Conservation (phyloP, 441 rosid genomes). For the Mallotus repandus region DNA sequence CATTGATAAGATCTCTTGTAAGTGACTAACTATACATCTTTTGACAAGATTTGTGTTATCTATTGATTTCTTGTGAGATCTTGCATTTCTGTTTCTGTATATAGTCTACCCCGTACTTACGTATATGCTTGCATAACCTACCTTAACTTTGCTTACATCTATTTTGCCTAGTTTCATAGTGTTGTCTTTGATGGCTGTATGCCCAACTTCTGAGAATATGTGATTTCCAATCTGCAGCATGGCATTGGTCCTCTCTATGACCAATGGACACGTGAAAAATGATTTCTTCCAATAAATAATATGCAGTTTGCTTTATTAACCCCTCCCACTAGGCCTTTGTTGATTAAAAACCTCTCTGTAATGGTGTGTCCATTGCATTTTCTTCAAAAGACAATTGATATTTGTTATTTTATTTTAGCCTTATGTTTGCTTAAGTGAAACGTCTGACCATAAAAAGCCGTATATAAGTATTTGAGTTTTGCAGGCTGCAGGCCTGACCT, state of each 20-base stretch:
- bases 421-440: neutral
- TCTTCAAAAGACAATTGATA: neutral
- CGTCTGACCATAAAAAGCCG: neutral
- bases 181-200: neutral
- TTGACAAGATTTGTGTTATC: neutral
- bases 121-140: neutral
- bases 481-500: neutral
- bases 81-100: neutral
- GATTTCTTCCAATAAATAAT: neutral
- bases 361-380: neutral
- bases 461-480: neutral
- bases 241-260: neutral
- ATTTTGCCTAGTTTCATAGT: neutral
- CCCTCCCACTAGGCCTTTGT: neutral
- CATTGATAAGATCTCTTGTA: conserved; percentile 70
- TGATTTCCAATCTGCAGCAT: neutral
- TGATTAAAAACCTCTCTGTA: neutral
- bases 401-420: neutral
- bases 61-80: neutral
- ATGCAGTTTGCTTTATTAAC: neutral
- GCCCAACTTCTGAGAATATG: neutral
- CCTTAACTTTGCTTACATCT: conserved; percentile 9
- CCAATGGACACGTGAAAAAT: neutral
- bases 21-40: conserved; percentile 34
- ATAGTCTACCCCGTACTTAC: neutral